Evolutionary conservation across 768 basidiomycete genomes (phyloP).

Genomic region (Wakefieldia striispora): DNA sequence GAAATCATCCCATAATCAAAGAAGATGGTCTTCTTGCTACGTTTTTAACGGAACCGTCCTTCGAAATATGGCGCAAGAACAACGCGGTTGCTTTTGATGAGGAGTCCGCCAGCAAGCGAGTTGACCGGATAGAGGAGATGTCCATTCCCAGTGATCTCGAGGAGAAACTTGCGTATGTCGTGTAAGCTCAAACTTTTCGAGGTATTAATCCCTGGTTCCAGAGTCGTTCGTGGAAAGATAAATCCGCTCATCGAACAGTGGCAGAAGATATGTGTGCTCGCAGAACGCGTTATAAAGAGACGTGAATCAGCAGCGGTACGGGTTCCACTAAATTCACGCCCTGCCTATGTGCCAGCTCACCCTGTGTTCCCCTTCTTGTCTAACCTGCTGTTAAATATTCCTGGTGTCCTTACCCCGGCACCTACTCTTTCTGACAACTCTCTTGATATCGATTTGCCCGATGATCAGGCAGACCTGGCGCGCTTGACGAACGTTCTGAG

Average conservation of each 20-base stretch:
- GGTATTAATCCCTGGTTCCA: conserved; percentile 30
- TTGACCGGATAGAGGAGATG: conserved; percentile 87
- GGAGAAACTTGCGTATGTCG: conserved; percentile 74
- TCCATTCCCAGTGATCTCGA: conserved; percentile 89
- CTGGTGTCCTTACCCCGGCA: conserved; percentile 27
- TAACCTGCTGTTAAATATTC: conserved; percentile 31
- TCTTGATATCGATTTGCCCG: conserved; percentile 28
- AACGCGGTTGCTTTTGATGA: conserved; percentile 78
- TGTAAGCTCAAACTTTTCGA: background rate
- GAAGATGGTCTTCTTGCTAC: conserved; percentile 80
- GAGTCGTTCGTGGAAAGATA: conserved; percentile 75
- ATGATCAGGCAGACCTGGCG: conserved; percentile 74
- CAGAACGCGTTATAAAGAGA: conserved; percentile 86
- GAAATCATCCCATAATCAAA: conserved; percentile 90
- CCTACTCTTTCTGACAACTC: conserved; percentile 10
- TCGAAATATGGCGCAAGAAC: conserved; percentile 87
- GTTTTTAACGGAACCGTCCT: conserved; percentile 80
- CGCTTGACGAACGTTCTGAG: conserved; percentile 81
- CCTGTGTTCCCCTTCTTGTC: conserved; percentile 55
- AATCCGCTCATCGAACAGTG: conserved; percentile 81
- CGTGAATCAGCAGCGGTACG: conserved; percentile 92
- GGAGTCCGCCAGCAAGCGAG: conserved; percentile 76
- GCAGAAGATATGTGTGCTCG: conserved; percentile 84
- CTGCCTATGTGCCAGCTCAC: conserved; percentile 68
- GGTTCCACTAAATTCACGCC: conserved; percentile 57